Evolutionary conservation across 2,329 filamentous ascomycete species (phyloP).

Genomic region (Phaeoacremonium minimum): DNA sequence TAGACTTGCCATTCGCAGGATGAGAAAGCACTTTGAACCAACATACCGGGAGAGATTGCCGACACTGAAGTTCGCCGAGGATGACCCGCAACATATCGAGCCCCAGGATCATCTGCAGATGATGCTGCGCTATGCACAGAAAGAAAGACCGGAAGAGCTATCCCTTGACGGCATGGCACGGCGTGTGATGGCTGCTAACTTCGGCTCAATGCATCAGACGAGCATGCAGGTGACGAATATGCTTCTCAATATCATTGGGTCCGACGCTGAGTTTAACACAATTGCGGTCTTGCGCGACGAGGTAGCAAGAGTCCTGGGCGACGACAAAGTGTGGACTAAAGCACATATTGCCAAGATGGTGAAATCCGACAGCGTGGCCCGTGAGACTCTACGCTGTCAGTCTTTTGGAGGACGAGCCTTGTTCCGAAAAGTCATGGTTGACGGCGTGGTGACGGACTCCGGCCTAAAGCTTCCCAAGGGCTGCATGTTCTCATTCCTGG

Average conservation of each 20-base stretch:
- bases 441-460: constrained; percentile 23
- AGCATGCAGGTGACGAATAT: constrained; percentile 32
- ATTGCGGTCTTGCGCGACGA: constrained; percentile 32
- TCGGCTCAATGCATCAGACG: constrained; percentile 34
- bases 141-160: constrained; percentile 30
- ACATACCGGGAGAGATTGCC: constrained; percentile 16
- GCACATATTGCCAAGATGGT: constrained; percentile 28
- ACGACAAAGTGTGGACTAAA: constrained; percentile 30
- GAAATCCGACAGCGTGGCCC: constrained; percentile 32
- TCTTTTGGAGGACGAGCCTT: constrained; percentile 17
- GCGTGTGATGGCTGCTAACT: constrained; percentile 26
- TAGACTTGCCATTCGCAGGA: constrained; percentile 14
- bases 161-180: constrained; percentile 20
- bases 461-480: constrained; percentile 25
- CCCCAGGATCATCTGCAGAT: constrained; percentile 35
- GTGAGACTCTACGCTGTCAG: constrained; percentile 36
- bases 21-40: constrained; percentile 20
- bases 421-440: constrained; percentile 21
- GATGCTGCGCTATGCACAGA: constrained; percentile 33
- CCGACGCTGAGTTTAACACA: constrained; percentile 30
- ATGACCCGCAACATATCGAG: constrained; percentile 11
- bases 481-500: constrained; percentile 24
- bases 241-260: constrained; percentile 29
- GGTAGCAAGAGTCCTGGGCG: constrained; percentile 21
- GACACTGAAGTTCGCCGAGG: constrained; percentile 13